Conservation (phyloP, 495 filamentous ascomycete genomes). For the Hypoxylon perforatum region DNA sequence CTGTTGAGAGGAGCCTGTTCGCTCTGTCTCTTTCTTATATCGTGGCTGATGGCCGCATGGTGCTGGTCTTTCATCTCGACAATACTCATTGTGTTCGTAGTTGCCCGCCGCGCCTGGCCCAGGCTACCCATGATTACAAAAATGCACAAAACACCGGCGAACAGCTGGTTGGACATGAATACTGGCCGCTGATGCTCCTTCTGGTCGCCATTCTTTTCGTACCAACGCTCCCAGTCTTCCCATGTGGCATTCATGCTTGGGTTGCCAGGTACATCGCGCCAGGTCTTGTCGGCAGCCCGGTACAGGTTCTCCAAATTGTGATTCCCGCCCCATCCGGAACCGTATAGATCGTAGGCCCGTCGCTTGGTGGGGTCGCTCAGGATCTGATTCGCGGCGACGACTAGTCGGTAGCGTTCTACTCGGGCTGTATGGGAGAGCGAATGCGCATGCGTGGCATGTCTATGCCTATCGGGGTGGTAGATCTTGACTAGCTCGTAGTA, state of each 20-base stretch:
- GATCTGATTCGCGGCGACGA: slow-evolving; percentile 87
- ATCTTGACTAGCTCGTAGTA: slow-evolving; percentile 94
- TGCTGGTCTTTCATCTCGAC: slow-evolving; percentile 71
- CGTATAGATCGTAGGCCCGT: slow-evolving; percentile 82
- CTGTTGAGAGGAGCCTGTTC: slow-evolving; percentile 60
- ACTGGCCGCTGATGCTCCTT: slow-evolving; percentile 65
- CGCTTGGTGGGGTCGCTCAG: slow-evolving; percentile 85
- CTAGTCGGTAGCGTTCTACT: slow-evolving; percentile 86
- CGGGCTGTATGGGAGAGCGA: slow-evolving; percentile 66
- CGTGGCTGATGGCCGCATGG: slow-evolving; percentile 70
- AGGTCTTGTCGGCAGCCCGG: slow-evolving; percentile 57
- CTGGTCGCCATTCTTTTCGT: slow-evolving; percentile 58
- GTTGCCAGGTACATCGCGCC: slow-evolving; percentile 60
- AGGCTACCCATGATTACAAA: slow-evolving; percentile 73
- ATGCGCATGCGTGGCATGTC: slow-evolving; percentile 52
- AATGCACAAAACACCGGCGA: slow-evolving; percentile 73
- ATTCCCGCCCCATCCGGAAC: slow-evolving; percentile 77
- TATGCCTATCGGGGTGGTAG: slow-evolving; percentile 88
- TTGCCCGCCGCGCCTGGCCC: slow-evolving; percentile 74
- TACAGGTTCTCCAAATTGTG: slow-evolving; percentile 52
- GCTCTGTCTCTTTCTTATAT: slow-evolving; percentile 67
- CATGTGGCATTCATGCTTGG: slow-evolving; percentile 90
- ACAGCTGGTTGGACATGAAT: slow-evolving; percentile 79
- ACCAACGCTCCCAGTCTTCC: slow-evolving; percentile 98
- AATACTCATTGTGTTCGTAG: slow-evolving; percentile 63